A percentile compares a stretch with the other conserved stretches of the same genome.
Evolutionary conservation across 371 early-diverging fungal species (phyloP).

Genomic region (Lichtheimia ramosa): DNA sequence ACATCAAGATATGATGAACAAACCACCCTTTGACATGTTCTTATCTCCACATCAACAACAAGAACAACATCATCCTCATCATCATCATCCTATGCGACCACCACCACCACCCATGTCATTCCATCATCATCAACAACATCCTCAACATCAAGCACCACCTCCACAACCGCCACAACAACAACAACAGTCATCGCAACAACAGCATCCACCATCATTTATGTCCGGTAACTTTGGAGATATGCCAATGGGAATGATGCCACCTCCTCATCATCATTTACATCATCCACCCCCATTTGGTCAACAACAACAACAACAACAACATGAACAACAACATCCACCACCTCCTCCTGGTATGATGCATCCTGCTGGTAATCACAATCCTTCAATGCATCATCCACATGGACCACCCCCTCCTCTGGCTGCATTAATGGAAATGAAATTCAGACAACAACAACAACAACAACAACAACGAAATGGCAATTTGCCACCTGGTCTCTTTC

Average conservation of each 20-base stretch:
- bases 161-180: conserved; percentile 12
- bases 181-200: too few relatives aligned
- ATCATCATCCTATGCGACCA: conserved; percentile 19
- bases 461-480: conserved; percentile 5
- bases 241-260: conserved; percentile 1
- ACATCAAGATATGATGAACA: conserved; percentile 18
- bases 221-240: conserved; percentile 17
- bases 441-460: conserved; percentile 10
- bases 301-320: conserved; percentile 11
- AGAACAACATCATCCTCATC: conserved; percentile 17
- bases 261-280: conserved; percentile 17
- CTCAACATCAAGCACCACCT: conserved; percentile 14
- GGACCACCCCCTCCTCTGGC: conserved; percentile 26
- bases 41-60: conserved; percentile 17
- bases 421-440: conserved; percentile 16
- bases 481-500: conserved; percentile 19
- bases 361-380: conserved; percentile 11
- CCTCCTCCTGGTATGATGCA: conserved; percentile 31
- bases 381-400: conserved; percentile 17
- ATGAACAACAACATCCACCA: conserved; percentile 24
- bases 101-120: conserved; percentile 17
- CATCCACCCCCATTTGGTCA: conserved; percentile 16
- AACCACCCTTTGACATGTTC: conserved; percentile 6
- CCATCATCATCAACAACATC: conserved; percentile 18
- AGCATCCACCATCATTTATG: conserved; percentile 33